Base-by-base conservation (phyloP, 495 filamentous ascomycete genomes). In the Penicillium maclennaniae region DNA sequence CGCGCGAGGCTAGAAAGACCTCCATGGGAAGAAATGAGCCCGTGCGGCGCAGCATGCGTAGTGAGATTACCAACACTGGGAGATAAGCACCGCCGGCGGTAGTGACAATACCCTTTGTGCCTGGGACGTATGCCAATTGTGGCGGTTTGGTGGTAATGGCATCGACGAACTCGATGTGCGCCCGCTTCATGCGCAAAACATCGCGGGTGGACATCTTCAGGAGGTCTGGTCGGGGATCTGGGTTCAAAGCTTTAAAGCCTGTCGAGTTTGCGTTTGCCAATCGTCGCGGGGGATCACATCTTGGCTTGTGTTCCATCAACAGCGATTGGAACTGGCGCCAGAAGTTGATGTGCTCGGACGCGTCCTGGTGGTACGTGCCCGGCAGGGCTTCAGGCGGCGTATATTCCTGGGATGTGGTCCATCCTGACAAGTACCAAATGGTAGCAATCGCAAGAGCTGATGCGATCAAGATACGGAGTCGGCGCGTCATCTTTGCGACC, bases 11-110 rank as follows among this genome's bases (percentile, higher is more conserved):
- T 25, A 84, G 55, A 40, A 82, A 79, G 14, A 83, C 74, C 59
- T 85, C 72, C 3, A 83, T 69, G 1, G 80, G 81, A 6, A 85
- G 59, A 5, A 60, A 65, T 8, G 76, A 81, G 45, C 80, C 80
- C 5, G 71, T 73, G 20, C 72, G 69, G 12, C 81, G 72, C 12
- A 83, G 60, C 74, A 82, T 79, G 3, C 75, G 68, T 3, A 83
- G 50, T 4, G 77, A 74, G 6, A 79, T 71, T 12, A 82, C 60
- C 23, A 75, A 54, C 0, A 71, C 66, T 2, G 74, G 72, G n/a
- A 77, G 52, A 43, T 73, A 71, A 34, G 65, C 36, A 0, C 69
- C 69, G 28, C 68, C 68, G 2, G 69, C 66, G 12, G 69, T 70
- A 0, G 65, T 67, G 4, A 82, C 77, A 38, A 82, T 59, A 4